These are phyloP conservation scores for Epithemia pelagica DNA, from an alignment of 108 stramenopile species.

Conservation along the genomic window DNA sequence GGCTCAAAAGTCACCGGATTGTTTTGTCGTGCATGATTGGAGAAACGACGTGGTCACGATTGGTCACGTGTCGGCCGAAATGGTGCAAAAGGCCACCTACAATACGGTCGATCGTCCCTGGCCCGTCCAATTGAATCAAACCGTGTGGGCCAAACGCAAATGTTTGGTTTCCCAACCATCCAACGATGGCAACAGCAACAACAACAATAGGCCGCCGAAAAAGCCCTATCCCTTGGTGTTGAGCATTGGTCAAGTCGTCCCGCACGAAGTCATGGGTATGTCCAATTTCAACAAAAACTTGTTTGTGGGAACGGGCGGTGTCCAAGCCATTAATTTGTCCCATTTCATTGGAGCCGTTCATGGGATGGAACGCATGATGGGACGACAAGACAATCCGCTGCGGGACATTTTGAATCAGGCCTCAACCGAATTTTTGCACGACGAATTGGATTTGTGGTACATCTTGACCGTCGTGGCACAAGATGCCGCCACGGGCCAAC, in stretches of 20 bases:
- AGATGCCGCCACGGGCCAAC: conserved; percentile 29
- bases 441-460: conserved; percentile 78
- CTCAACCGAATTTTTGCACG: conserved; percentile 59
- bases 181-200: conserved; percentile 13
- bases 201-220: conserved; percentile 9
- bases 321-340: conserved; percentile 89
- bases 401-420: conserved; percentile 85
- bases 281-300: conserved; percentile 94
- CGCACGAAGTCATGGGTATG: conserved; percentile 96
- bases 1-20: conserved; percentile 17
- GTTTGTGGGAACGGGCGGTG: conserved; percentile 86
- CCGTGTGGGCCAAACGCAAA: conserved; percentile 80
- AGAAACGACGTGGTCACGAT: conserved; percentile 91
- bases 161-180: no score
- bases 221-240: conserved; percentile 79
- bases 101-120: conserved; percentile 61
- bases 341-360: conserved; percentile 96
- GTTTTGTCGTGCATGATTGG: conserved; percentile 93
- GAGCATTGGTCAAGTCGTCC: conserved; percentile 89
- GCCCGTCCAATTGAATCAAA: conserved; percentile 92
- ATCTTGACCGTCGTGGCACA: conserved; percentile 83
- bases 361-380: conserved; percentile 97
- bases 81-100: conserved; percentile 58
- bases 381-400: conserved; percentile 83
- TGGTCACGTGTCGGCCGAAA: conserved; percentile 73